Conservation (phyloP, 495 filamentous ascomycete species). For the Penicillium dipodomyicola region DNA sequence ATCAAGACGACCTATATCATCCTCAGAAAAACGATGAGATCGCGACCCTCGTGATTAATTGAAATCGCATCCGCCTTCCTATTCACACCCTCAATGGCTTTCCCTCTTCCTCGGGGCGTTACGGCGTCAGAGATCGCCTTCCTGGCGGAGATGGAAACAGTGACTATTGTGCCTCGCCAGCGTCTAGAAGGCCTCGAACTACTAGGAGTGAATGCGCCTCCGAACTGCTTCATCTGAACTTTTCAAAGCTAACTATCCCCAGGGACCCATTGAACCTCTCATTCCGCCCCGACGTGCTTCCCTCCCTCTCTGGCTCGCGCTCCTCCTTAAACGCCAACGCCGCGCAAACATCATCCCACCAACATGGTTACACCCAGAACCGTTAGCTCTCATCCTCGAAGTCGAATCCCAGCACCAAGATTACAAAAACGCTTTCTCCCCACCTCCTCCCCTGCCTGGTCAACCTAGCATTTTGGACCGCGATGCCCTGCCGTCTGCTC, state of each 20-base stretch:
- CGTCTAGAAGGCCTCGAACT: conserved; percentile 80
- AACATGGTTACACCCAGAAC: conserved; percentile 74
- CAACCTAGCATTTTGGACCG: conserved; percentile 34
- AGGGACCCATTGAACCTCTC: conserved; percentile 78
- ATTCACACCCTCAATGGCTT: conserved; percentile 59
- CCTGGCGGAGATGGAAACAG: conserved; percentile 93
- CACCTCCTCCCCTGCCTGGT: conserved; percentile 63
- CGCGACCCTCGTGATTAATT: neutral
- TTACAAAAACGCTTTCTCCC: conserved; percentile 65
- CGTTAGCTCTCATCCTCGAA: conserved; percentile 71
- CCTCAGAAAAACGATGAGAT: neutral
- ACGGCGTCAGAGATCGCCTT: conserved; percentile 90
- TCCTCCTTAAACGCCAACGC: conserved; percentile 91
- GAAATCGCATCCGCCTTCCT: neutral
- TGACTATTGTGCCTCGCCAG: conserved; percentile 90
- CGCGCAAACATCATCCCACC: conserved; percentile 92
- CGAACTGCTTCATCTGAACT: neutral
- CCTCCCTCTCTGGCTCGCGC: conserved; percentile 93
- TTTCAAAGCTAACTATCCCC: conserved; percentile 11
- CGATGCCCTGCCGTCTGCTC: conserved; percentile 28
- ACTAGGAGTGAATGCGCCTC: conserved; percentile 60
- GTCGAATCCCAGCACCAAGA: conserved; percentile 66
- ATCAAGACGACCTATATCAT: neutral
- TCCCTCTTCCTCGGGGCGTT: conserved; percentile 77
- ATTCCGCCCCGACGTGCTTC: conserved; percentile 76